Evolutionary conservation across 2,329 filamentous ascomycete genomes (phyloP).

Genomic region (Pseudogymnoascus sp.): DNA sequence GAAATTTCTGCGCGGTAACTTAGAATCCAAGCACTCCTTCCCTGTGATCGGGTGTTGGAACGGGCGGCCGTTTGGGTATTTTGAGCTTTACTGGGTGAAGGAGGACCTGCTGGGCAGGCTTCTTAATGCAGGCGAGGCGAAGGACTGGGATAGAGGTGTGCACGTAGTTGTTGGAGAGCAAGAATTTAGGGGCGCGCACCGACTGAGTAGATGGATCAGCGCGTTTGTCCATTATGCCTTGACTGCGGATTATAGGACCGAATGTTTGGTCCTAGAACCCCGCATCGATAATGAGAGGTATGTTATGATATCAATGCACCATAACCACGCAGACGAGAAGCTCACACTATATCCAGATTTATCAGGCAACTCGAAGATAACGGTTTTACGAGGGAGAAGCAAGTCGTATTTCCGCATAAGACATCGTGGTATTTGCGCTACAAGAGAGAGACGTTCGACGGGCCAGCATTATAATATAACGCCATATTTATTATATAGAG

Average conservation of each 20-base stretch:
- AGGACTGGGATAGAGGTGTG: constrained; percentile 79
- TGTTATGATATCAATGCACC: constrained; percentile 28
- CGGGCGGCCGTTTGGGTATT: constrained; percentile 90
- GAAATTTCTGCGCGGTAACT: constrained; percentile 57
- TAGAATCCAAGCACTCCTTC: constrained; percentile 69
- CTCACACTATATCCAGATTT: constrained; percentile 47
- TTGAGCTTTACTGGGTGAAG: constrained; percentile 97
- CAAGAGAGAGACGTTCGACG: constrained; percentile 70
- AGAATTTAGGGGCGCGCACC: constrained; percentile 73
- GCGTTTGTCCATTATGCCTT: constrained; percentile 83
- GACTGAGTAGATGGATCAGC: constrained; percentile 73
- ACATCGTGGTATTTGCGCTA: constrained; percentile 81
- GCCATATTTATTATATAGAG: background rate
- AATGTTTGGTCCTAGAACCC: constrained; percentile 78
- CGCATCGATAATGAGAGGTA: constrained; percentile 86
- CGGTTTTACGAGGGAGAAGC: constrained; percentile 80
- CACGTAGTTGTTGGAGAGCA: constrained; percentile 89
- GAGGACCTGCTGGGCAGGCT: constrained; percentile 73
- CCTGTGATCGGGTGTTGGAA: constrained; percentile 92
- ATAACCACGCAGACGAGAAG: background rate
- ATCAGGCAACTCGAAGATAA: constrained; percentile 59
- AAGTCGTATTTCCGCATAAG: constrained; percentile 85
- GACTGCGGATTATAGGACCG: constrained; percentile 69
- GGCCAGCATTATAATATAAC: constrained; percentile 41
- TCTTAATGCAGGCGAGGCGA: constrained; percentile 52